These are phyloP conservation scores for Zymoseptoria brevis DNA, from an alignment of 2,329 filamentous ascomycete species.

Conservation along the genomic window DNA sequence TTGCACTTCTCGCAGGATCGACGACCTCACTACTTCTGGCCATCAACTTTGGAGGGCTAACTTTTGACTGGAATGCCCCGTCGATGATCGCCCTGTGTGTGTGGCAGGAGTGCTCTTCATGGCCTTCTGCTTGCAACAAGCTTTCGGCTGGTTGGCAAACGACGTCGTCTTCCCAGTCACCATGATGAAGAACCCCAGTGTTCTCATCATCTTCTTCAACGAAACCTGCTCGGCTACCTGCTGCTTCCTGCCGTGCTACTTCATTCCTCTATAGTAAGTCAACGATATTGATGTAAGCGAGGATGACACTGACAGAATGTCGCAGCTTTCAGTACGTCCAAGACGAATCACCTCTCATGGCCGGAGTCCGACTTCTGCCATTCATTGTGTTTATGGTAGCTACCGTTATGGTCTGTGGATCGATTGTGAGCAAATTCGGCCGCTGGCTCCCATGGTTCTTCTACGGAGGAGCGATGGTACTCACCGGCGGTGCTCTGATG, in stretches of 20 bases:
- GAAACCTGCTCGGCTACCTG: constrained; percentile 22
- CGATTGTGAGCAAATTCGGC: neutral
- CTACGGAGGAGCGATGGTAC: constrained; percentile 6
- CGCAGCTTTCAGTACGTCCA: constrained; percentile 43
- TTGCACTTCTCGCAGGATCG: neutral
- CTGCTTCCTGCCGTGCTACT: constrained; percentile 38
- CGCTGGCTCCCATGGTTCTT: constrained; percentile 4
- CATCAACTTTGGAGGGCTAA: constrained; percentile 44
- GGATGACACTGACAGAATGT: constrained; percentile 6
- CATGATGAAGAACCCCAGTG: constrained; percentile 36
- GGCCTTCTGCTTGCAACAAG: constrained; percentile 42
- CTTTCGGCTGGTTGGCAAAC: constrained; percentile 15
- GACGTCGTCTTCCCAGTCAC: constrained; percentile 35
- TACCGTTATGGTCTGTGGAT: constrained; percentile 2
- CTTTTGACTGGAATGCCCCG: constrained; percentile 42
- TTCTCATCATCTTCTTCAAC: constrained; percentile 40
- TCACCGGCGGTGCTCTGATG: constrained; percentile 8
- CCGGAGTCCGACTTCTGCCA: constrained; percentile 38
- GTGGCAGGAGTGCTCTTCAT: constrained; percentile 39
- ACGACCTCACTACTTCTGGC: constrained; percentile 29
- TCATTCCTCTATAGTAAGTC: constrained; percentile 42
- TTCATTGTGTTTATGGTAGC: constrained; percentile 4
- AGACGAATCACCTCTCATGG: constrained; percentile 35
- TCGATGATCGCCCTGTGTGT: constrained; percentile 42
- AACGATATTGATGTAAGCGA: neutral